Conservation (phyloP, 2,329 filamentous ascomycete species). For the Onygenales sp. region DNA sequence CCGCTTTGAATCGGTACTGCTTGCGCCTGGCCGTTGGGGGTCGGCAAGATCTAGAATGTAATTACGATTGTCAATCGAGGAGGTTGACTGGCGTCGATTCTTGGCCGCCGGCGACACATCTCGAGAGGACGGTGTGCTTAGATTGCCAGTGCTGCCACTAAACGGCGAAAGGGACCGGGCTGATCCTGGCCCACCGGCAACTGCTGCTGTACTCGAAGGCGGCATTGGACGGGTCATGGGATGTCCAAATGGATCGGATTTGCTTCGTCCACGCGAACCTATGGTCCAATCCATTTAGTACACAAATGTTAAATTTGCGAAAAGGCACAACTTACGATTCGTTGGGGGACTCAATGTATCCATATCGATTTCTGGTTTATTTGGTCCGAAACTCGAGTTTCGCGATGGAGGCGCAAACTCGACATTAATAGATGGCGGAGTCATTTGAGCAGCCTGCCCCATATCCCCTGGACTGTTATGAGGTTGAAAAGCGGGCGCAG, state of each 20-base stretch:
- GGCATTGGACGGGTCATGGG: constrained; percentile 31
- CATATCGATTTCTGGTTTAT: constrained; percentile 55
- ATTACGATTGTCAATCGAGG: constrained; percentile 49
- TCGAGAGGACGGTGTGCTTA: constrained; percentile 34
- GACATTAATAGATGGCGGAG: constrained; percentile 89
- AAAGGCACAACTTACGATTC: constrained; percentile 34
- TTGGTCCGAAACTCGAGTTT: constrained; percentile 56
- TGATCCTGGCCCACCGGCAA: constrained; percentile 18
- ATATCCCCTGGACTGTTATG: constrained; percentile 49
- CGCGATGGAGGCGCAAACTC: constrained; percentile 73
- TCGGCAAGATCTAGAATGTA: constrained; percentile 89
- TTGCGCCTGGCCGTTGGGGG: constrained; percentile 66
- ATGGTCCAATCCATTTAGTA: constrained; percentile 13
- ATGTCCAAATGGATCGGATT: constrained; percentile 51
- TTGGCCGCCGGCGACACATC: constrained; percentile 34
- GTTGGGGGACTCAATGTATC: constrained; percentile 76
- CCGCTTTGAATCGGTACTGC: constrained; percentile 58
- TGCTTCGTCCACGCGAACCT: constrained; percentile 49
- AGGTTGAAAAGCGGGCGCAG: constrained; percentile 38
- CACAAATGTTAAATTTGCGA: constrained; percentile 7
- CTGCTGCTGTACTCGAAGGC: constrained; percentile 22
- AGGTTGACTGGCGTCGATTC: constrained; percentile 35
- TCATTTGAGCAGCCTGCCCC: constrained; percentile 64
- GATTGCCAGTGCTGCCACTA: constrained; percentile 20
- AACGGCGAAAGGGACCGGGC: constrained; percentile 38